These are phyloP conservation scores for Fusarium scirpi DNA, from an alignment of 2,329 filamentous ascomycete genomes.

Conservation along the genomic window DNA sequence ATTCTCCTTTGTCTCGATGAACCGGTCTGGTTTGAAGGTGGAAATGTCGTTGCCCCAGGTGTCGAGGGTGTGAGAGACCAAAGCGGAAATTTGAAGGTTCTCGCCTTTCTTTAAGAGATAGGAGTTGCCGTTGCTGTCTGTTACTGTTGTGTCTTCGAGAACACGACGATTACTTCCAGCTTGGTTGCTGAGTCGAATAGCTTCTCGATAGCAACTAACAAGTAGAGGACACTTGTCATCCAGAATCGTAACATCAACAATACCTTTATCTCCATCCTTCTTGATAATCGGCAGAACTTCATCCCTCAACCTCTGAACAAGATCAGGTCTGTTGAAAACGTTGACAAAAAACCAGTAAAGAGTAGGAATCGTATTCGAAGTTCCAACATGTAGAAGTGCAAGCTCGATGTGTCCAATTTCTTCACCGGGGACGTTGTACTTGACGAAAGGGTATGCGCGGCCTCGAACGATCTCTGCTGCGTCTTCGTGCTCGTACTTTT, in stretches of 20 bases:
- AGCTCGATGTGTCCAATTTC: conserved; percentile 42
- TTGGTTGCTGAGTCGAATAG: conserved; percentile 22
- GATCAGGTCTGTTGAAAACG: conserved; percentile 47
- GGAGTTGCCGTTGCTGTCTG: conserved; percentile 22
- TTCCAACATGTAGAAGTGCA: conserved; percentile 49
- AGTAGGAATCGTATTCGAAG: conserved; percentile 55
- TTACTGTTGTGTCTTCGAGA: conserved; percentile 24
- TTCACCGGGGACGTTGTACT: background rate
- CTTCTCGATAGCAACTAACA: conserved; percentile 24
- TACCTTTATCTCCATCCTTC: conserved; percentile 21
- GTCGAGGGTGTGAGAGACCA: conserved; percentile 10
- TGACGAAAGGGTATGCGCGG: conserved; percentile 4
- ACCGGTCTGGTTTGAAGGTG: conserved; percentile 25
- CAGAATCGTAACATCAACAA: conserved; percentile 53
- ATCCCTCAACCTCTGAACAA: conserved; percentile 46
- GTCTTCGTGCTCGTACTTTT: conserved; percentile 15
- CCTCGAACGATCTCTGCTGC: conserved; percentile 48
- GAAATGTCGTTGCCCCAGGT: conserved; percentile 26
- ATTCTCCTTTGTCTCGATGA: conserved; percentile 26
- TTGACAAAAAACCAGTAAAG: conserved; percentile 54
- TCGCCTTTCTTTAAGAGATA: conserved; percentile 34
- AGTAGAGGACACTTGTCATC: conserved; percentile 54
- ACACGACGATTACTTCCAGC: conserved; percentile 27
- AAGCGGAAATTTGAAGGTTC: conserved; percentile 24
- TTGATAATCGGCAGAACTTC: conserved; percentile 45